phyloP scores from a whole-genome alignment of 1,139 yeast genomes.

The Eremothecium gossypii region DNA sequence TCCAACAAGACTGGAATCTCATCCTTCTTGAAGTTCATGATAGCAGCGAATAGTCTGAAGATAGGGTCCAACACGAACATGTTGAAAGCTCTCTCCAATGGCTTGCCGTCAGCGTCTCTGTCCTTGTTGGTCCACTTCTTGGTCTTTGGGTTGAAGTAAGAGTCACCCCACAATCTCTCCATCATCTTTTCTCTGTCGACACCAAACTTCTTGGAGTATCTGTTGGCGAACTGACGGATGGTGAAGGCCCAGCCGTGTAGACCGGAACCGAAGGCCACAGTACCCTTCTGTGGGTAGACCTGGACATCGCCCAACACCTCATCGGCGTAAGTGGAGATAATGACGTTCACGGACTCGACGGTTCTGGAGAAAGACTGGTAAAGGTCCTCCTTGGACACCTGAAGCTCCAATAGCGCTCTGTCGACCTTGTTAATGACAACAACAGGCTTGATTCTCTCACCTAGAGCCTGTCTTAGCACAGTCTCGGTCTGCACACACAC shows the following conservation, averaged over 20 bases:
- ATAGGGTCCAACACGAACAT: conserved; percentile 98
- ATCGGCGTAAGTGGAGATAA: conserved; percentile 92
- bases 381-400: conserved; percentile 97
- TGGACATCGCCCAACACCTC: conserved; percentile 88
- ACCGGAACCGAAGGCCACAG: conserved; percentile 99
- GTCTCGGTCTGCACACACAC: conserved; percentile 99
- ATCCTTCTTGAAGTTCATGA: conserved; percentile 96
- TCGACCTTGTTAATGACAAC: conserved; percentile 98
- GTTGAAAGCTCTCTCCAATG: conserved; percentile 98
- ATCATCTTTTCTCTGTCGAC: conserved; percentile 96
- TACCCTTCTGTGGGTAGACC: conserved; percentile 98
- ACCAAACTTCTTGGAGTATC: conserved; percentile 99
- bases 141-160: conserved; percentile 99
- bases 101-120: conserved; percentile 91
- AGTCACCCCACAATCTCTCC: conserved; percentile 99
- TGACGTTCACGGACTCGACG: conserved; percentile 97
- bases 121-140: conserved; percentile 98
- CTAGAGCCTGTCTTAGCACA: conserved; percentile 97
- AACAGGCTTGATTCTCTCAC: conserved; percentile 99
- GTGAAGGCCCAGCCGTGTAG: conserved; percentile 99
- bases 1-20: conserved; percentile 84
- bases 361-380: conserved; percentile 98
- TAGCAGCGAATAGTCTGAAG: conserved; percentile 91
- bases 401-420: conserved; percentile 98
- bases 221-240: conserved; percentile 95